These are phyloP conservation scores for Lactarius indigo DNA, from an alignment of 768 basidiomycete genomes.

Conservation along the genomic window DNA sequence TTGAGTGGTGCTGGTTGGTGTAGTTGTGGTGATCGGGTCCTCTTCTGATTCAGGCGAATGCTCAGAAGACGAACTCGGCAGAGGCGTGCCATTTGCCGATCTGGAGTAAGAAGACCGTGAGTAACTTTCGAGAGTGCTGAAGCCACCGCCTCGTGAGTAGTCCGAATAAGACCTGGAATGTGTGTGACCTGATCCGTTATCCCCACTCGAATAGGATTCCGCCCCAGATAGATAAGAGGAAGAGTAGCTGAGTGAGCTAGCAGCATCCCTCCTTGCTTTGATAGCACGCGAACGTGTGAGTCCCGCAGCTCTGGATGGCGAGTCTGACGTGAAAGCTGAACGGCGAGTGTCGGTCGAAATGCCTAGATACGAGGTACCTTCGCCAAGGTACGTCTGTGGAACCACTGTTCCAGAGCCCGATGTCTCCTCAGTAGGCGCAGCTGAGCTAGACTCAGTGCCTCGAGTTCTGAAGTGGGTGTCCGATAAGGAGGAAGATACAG, in stretches of 20 bases:
- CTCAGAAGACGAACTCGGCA: slow-evolving; percentile 34
- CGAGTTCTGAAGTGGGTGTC: slow-evolving; percentile 30
- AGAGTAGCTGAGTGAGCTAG: slow-evolving; percentile 44
- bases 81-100: slow-evolving; percentile 25
- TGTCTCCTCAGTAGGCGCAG: slow-evolving; percentile 39
- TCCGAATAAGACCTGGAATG: slow-evolving; percentile 30
- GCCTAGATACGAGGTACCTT: not conserved
- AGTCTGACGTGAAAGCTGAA: slow-evolving; percentile 46
- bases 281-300: slow-evolving; percentile 59
- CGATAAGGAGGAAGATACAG: slow-evolving; percentile 34
- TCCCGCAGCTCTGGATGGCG: slow-evolving; percentile 34
- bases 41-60: slow-evolving; percentile 32
- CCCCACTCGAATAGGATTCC: slow-evolving; percentile 56
- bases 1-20: slow-evolving; percentile 26
- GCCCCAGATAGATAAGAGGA: slow-evolving; percentile 36
- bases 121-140: slow-evolving; percentile 25
- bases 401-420: slow-evolving; percentile 27
- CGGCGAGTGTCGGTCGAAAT: slow-evolving; percentile 18
- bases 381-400: slow-evolving; percentile 15
- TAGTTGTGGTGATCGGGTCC: slow-evolving; percentile 30
- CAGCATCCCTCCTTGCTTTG: slow-evolving; percentile 42
- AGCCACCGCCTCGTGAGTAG: slow-evolving; percentile 24
- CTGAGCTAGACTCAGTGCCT: slow-evolving; percentile 32
- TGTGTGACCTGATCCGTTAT: slow-evolving; percentile 42
- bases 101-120: slow-evolving; percentile 21